Percentiles rank a stretch among this genome's conserved stretches.
These are phyloP conservation scores for Helenozyma baotianmanensis DNA, from an alignment of 805 yeast genomes.

Conservation along the genomic window DNA sequence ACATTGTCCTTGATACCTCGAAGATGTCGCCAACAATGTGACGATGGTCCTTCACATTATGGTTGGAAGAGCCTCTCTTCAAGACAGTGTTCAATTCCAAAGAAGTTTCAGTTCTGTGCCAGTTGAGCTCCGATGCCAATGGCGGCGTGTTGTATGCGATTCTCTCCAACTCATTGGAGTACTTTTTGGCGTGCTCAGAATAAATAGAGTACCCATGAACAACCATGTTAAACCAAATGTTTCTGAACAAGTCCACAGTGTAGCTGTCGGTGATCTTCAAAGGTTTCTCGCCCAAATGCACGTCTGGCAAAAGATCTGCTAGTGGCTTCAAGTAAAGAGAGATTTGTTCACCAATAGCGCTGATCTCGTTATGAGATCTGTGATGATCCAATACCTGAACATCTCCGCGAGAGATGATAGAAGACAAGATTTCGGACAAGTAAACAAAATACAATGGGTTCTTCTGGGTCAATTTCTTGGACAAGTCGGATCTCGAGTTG, in stretches of 20 bases:
- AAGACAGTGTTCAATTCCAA: conserved; percentile 87
- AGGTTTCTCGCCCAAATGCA: conserved; percentile 39
- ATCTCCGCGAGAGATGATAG: conserved; percentile 75
- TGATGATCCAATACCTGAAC: conserved; percentile 71
- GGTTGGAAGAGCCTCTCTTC: conserved; percentile 83
- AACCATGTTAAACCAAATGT: conserved; percentile 91
- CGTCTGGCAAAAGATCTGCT: conserved; percentile 66
- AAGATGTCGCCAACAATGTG: conserved; percentile 50
- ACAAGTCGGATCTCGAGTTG: conserved; percentile 46
- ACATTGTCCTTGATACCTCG: conserved; percentile 48
- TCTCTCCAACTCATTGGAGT: conserved; percentile 47
- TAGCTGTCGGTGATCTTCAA: conserved; percentile 42
- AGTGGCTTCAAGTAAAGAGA: conserved; percentile 64
- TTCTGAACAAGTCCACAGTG: conserved; percentile 61
- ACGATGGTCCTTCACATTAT: conserved; percentile 71
- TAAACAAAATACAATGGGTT: conserved; percentile 53
- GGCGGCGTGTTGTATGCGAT: conserved; percentile 72
- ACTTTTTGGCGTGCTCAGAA: conserved; percentile 49
- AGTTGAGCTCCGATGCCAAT: conserved; percentile 23
- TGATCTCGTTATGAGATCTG: conserved; percentile 68
- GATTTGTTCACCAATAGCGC: conserved; percentile 66
- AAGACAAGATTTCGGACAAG: conserved; percentile 60
- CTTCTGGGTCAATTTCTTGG: conserved; percentile 32
- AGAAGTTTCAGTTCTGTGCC: conserved; percentile 82
- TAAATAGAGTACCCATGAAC: conserved; percentile 79